Percentiles rank a stretch among this genome's conserved stretches.
Evolutionary conservation across 1,284 basidiomycete genomes (phyloP).

Genomic region (Moesziomyces antarcticus): DNA sequence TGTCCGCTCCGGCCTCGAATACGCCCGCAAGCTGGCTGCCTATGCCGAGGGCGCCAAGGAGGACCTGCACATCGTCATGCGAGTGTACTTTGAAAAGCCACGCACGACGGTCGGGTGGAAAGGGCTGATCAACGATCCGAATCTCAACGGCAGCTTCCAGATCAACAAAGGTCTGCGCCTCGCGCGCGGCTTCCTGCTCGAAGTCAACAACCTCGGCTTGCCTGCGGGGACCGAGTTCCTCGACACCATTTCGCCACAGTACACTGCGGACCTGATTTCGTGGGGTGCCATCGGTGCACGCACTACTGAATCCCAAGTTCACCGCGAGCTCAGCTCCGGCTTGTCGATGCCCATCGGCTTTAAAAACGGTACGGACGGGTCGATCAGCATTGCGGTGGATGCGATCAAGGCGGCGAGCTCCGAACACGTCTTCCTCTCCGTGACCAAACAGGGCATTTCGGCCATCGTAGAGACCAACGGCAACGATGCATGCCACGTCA

Average conservation of each 20-base stretch:
- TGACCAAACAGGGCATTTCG: slow-evolving; percentile 83
- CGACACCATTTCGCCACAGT: slow-evolving; percentile 89
- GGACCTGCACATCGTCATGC: slow-evolving; percentile 93
- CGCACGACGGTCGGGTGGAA: slow-evolving; percentile 98
- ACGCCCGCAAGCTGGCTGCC: slow-evolving; percentile 73
- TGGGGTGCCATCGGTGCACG: slow-evolving; percentile 92
- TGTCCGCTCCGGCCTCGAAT: slow-evolving; percentile 63
- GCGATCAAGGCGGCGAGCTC: slow-evolving; percentile 92
- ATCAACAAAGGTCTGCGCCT: slow-evolving; percentile 97
- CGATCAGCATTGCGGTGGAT: slow-evolving; percentile 78
- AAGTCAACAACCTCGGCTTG: slow-evolving; percentile 70
- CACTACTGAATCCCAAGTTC: slow-evolving; percentile 91
- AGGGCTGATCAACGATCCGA: slow-evolving; percentile 93
- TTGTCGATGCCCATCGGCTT: slow-evolving; percentile 88
- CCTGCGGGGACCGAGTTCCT: slow-evolving; percentile 69
- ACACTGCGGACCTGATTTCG: slow-evolving; percentile 92
- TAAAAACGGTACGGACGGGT: slow-evolving; percentile 72
- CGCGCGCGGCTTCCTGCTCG: slow-evolving; percentile 84
- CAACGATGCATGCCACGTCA: slow-evolving; percentile 67
- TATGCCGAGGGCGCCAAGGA: slow-evolving; percentile 85
- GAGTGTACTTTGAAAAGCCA: slow-evolving; percentile 67
- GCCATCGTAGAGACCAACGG: slow-evolving; percentile 67
- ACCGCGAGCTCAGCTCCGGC: slow-evolving; percentile 83
- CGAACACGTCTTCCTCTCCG: slow-evolving; percentile 97
- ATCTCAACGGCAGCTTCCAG: slow-evolving; percentile 82